Conservation (phyloP, 345 rosid genomes). For the Gossypium australe region DNA sequence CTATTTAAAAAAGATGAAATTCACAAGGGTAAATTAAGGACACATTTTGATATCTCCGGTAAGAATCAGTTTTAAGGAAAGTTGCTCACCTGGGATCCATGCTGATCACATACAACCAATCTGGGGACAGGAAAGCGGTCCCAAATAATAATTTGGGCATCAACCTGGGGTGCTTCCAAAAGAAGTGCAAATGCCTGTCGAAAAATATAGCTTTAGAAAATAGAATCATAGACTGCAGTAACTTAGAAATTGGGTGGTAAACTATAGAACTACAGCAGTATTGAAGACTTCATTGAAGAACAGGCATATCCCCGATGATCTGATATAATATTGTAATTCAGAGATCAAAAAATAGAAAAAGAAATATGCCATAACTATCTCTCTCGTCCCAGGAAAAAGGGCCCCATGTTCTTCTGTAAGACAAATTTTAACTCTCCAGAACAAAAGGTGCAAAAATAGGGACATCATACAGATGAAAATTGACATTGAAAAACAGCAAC, state of each 20-base stretch:
- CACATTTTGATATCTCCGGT: not conserved
- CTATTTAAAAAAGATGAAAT: not conserved
- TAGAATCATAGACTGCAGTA: not conserved
- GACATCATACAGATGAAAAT: not conserved
- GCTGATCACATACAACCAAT: slow-evolving; percentile 96
- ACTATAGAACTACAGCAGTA: not conserved
- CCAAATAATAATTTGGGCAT: slow-evolving; percentile 57
- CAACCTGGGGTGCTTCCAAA: slow-evolving; percentile 81
- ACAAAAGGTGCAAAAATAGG: not conserved
- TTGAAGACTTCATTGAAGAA: not conserved
- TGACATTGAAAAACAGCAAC: not conserved
- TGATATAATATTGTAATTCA: not conserved
- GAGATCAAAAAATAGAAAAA: not conserved
- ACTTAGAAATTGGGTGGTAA: not conserved
- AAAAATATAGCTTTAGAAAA: not conserved
- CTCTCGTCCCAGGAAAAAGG: not conserved
- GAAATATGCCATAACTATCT: not conserved
- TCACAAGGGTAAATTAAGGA: not conserved
- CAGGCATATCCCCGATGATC: not conserved
- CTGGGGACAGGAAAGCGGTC: slow-evolving; percentile 99
- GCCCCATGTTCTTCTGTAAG: not conserved
- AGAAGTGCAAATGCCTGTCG: slow-evolving; percentile 80
- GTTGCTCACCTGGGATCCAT: slow-evolving; percentile 88
- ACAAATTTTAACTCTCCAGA: not conserved
- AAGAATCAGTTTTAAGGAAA: not conserved